These are phyloP conservation scores for Chaetomidium leptoderma DNA, from an alignment of 495 filamentous ascomycete genomes.

Conservation along the genomic window DNA sequence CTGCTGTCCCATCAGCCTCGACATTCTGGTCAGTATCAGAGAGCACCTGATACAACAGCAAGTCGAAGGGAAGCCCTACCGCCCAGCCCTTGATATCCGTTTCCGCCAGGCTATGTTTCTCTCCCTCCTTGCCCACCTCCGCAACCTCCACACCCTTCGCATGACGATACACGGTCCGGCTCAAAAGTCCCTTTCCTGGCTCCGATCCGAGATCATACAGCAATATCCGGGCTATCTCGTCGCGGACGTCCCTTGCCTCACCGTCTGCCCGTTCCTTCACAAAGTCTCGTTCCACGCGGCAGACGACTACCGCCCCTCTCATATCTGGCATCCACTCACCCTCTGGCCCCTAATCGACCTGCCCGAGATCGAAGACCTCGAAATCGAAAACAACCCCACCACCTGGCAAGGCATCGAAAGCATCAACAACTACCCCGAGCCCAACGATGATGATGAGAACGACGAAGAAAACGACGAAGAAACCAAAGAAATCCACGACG, in stretches of 20 bases:
- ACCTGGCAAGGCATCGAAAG: background rate
- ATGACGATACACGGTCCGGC: background rate
- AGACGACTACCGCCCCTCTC: background rate
- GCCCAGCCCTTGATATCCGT: background rate
- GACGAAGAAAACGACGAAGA: background rate
- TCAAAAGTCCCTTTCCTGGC: background rate
- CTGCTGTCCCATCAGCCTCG: background rate
- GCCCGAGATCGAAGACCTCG: background rate
- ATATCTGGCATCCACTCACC: background rate
- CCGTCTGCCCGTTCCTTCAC: background rate
- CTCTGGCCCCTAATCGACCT: conserved; percentile 1
- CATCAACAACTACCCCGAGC: background rate
- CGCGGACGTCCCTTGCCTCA: background rate
- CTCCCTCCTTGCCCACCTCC: conserved; percentile 7
- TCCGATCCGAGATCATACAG: background rate
- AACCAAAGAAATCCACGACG: background rate
- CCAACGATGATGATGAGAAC: background rate
- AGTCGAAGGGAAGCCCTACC: background rate
- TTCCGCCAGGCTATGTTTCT: conserved; percentile 9
- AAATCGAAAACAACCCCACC: background rate
- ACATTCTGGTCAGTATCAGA: background rate
- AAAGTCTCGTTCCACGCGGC: background rate
- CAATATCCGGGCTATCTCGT: background rate
- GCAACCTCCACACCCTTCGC: background rate
- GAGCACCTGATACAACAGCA: background rate